Evolutionary conservation across 805 yeast genomes (phyloP).

Genomic region (Saitoella complicata): DNA sequence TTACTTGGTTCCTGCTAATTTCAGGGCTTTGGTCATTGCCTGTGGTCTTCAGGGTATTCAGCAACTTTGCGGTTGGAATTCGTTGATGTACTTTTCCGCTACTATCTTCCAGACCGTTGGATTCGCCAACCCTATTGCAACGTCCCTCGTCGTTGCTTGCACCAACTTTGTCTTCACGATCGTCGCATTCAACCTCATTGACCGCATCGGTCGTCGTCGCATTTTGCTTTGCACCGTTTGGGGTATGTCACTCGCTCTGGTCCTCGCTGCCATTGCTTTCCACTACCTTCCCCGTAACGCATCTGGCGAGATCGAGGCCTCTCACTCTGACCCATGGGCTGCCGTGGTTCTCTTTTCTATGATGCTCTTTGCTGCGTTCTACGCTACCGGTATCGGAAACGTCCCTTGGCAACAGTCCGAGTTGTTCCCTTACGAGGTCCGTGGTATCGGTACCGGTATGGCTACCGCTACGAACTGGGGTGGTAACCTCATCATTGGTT

Average conservation of each 20-base stretch:
- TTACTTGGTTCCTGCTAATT: conserved; percentile 34
- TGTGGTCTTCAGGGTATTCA: conserved; percentile 91
- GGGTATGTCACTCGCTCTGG: conserved; percentile 59
- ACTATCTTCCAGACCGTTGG: conserved; percentile 86
- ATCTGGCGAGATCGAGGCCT: conserved; percentile 16
- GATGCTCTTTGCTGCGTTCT: conserved; percentile 71
- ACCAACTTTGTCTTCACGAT: conserved; percentile 79
- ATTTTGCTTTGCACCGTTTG: conserved; percentile 65
- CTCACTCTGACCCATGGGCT: conserved; percentile 56
- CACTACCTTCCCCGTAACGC: conserved; percentile 56
- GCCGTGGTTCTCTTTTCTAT: conserved; percentile 67
- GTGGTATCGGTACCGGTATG: conserved; percentile 78
- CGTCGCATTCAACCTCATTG: conserved; percentile 72
- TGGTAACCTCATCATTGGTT: conserved; percentile 70
- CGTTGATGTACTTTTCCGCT: conserved; percentile 83
- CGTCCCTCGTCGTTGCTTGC: conserved; percentile 79
- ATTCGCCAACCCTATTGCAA: conserved; percentile 76
- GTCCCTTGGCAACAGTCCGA: conserved; percentile 98
- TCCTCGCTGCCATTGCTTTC: conserved; percentile 80
- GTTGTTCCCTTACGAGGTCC: conserved; percentile 76
- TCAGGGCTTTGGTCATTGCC: conserved; percentile 73
- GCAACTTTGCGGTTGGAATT: conserved; percentile 91
- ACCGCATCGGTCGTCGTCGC: conserved; percentile 69
- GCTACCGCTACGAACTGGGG: conserved; percentile 91
- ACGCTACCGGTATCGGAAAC: conserved; percentile 89